Percentiles rank a stretch among this genome's conserved stretches.
Evolutionary conservation across 768 basidiomycete species (phyloP).

Genomic region (Auricularia cornea): DNA sequence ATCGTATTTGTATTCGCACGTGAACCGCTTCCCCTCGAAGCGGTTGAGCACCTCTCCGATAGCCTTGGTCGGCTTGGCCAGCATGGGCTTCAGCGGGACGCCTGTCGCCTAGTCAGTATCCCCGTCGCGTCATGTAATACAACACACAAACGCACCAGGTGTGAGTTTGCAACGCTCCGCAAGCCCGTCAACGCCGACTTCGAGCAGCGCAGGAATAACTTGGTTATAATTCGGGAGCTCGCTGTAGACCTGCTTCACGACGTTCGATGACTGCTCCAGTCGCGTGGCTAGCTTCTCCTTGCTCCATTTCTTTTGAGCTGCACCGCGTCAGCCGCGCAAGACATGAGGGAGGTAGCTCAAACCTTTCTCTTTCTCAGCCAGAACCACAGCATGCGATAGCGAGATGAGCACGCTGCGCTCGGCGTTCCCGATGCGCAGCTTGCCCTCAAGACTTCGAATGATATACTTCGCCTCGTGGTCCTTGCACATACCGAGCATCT

Average conservation of each 20-base stretch:
- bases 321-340: constrained; percentile 3
- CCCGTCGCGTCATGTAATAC: neutral
- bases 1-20: constrained; percentile 99
- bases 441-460: constrained; percentile 91
- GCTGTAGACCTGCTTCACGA: constrained; percentile 88
- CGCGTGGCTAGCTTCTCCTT: constrained; percentile 61
- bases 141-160: constrained; percentile 45
- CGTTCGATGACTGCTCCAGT: constrained; percentile 67
- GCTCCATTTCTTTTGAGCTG: constrained; percentile 67
- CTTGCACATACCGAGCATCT: constrained; percentile 86
- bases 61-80: constrained; percentile 98
- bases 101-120: constrained; percentile 16
- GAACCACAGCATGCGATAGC: constrained; percentile 82
- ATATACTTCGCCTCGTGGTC: constrained; percentile 94
- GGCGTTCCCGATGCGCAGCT: constrained; percentile 93
- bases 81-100: constrained; percentile 95
- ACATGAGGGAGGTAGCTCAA: constrained; percentile 6
- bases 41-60: constrained; percentile 95
- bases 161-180: constrained; percentile 78
- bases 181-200: constrained; percentile 64
- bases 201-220: constrained; percentile 84
- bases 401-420: constrained; percentile 93
- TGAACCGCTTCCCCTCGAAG: constrained; percentile 92
- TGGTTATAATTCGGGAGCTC: constrained; percentile 90
- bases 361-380: constrained; percentile 68